These are phyloP conservation scores for Aphanomyces invadans DNA, from an alignment of 352 stramenopile genomes.

Conservation along the genomic window DNA sequence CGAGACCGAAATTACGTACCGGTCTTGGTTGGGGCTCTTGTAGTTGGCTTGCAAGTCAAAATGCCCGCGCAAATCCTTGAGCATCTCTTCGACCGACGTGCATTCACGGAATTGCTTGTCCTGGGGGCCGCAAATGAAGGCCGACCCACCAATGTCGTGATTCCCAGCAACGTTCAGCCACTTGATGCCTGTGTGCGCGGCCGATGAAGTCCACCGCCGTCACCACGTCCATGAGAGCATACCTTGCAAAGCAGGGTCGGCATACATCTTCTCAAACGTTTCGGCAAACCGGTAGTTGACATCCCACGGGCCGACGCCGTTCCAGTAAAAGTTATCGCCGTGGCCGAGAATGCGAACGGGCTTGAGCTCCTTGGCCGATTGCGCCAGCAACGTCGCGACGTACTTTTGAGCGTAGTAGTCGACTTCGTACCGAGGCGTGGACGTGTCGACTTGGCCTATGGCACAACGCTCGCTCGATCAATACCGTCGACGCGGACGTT, in stretches of 20 bases:
- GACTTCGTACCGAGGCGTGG: constrained; percentile 10
- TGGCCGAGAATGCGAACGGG: constrained; percentile 60
- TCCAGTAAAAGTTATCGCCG: constrained; percentile 82
- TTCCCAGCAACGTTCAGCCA: constrained; percentile 70
- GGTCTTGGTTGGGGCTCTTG: constrained; percentile 60
- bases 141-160: constrained; percentile 60
- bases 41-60: constrained; percentile 57
- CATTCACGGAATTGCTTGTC: constrained; percentile 65
- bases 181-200: constrained; percentile 35
- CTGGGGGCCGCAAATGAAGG: constrained; percentile 65
- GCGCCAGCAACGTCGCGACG: constrained; percentile 22
- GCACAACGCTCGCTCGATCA: too few relatives aligned
- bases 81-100: constrained; percentile 41
- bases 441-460: constrained; percentile 21
- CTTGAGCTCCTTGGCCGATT: constrained; percentile 34
- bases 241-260: constrained; percentile 35
- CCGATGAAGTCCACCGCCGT: constrained; percentile 27
- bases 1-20: too few relatives aligned
- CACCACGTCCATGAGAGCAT: background rate
- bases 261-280: constrained; percentile 62
- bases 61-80: constrained; percentile 57
- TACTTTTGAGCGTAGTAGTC: constrained; percentile 21
- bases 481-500: background rate
- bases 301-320: constrained; percentile 46
- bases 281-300: constrained; percentile 59